Base-by-base conservation (phyloP, 768 basidiomycete species). In the Leccinum rimulosum region DNA sequence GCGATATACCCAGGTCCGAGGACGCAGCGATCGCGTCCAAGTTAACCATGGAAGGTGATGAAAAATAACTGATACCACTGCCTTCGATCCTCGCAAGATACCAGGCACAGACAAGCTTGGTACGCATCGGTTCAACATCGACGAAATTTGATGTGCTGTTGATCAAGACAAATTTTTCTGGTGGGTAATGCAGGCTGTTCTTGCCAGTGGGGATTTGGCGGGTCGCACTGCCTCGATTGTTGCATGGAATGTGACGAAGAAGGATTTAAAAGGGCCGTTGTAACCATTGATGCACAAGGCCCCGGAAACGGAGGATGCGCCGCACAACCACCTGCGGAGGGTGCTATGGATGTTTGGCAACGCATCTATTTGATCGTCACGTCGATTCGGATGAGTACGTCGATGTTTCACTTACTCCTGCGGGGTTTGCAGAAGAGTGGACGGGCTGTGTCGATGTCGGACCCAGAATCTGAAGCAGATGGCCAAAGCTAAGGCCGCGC, bases 121-220 rank as follows among this genome's bases (percentile, higher is more conserved):
- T 15, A 38, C 15, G 15, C 31, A 33, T 17, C 15, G 15, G 17
- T 38, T 38, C 36, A 17, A 17, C 8, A 38, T 38, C 17, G 5
- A 38, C 36, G 15, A 38, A 17, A 7, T 17, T 15, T 17, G 36
- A 38, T 38, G 33, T 8, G 15, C 17, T 17, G 38, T 40, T n/a
- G 38, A 40, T 40, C 17, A 40, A 36, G 38, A 40, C 8, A 38
- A 17, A 6, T 14, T 40, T 10, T 40, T 40, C 9, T 3, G 38
- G 15, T 40, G 17, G 17, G 17, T 17, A 8, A n/a, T n/a, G 38
- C 8, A 8, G 38, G 38, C 77, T 93, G 31, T 96, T 95, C 76
- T 92, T 92, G 1, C 70, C 94, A 5, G 38, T 86, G 10, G 93
- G 95, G 68, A 77, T 95, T 64, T 40, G 91, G 88, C 80, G 92